phyloP scores from a whole-genome alignment of 106 monocot species.

The Amphibolis antarctica region DNA sequence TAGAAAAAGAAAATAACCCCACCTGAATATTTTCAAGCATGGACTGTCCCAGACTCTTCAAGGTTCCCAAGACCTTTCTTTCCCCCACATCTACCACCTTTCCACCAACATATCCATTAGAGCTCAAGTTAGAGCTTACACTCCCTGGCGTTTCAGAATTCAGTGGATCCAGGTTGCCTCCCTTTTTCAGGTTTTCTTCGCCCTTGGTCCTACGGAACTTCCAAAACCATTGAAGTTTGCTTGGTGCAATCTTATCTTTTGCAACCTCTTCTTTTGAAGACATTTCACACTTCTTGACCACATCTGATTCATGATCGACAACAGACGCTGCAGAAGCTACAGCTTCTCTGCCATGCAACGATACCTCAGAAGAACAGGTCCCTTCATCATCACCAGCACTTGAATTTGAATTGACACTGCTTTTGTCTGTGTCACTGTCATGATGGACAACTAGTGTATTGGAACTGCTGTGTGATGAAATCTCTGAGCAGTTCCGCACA shows the following conservation, averaged over 20 bases:
- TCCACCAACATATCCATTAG: constrained; percentile 7
- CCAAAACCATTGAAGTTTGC: constrained; percentile 59
- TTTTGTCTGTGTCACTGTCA: constrained; percentile 35
- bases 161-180: constrained; percentile 1
- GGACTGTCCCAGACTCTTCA: constrained; percentile 39
- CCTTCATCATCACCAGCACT: constrained; percentile 23
- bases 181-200: constrained; percentile 21
- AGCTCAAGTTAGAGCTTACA: not conserved
- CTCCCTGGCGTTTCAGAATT: not conserved
- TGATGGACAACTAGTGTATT: constrained; percentile 9
- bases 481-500: constrained; percentile 21
- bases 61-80: constrained; percentile 21
- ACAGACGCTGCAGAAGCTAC: not conserved
- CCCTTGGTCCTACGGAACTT: constrained; percentile 33
- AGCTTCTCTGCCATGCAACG: not conserved
- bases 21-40: constrained; percentile 68
- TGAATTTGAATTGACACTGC: constrained; percentile 39
- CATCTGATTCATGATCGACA: constrained; percentile 10
- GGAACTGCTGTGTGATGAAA: constrained; percentile 22
- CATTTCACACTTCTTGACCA: constrained; percentile 2
- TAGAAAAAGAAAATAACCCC: not conserved
- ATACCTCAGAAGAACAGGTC: not conserved
- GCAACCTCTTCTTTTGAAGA: not conserved
- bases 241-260: constrained; percentile 21
- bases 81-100: constrained; percentile 21